phyloP scores from a whole-genome alignment of 1,139 yeast genomes.

The Taphrina pruni region DNA sequence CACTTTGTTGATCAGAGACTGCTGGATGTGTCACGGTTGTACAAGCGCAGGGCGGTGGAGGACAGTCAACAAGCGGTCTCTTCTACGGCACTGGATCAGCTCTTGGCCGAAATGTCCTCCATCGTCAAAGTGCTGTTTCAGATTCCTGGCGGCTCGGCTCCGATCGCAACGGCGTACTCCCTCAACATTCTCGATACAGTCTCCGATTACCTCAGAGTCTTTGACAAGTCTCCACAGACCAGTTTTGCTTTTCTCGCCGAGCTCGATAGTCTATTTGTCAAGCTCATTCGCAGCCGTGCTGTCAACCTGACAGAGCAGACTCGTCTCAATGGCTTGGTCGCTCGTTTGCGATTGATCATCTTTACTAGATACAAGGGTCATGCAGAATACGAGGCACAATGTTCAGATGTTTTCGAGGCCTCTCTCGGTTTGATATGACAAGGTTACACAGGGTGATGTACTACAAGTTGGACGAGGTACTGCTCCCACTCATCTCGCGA shows the following conservation, averaged over 20 bases:
- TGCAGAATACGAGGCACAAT: slow-evolving; percentile 12
- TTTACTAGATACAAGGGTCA: slow-evolving; percentile 17
- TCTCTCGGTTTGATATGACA: not conserved
- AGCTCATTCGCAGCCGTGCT: slow-evolving; percentile 39
- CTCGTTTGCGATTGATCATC: slow-evolving; percentile 5
- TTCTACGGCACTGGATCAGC: slow-evolving; percentile 47
- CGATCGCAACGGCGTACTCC: slow-evolving; percentile 45
- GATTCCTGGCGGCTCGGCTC: slow-evolving; percentile 36
- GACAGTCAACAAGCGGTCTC: slow-evolving; percentile 52
- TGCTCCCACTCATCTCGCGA: slow-evolving; percentile 16
- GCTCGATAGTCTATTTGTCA: slow-evolving; percentile 43
- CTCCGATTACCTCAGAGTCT: slow-evolving; percentile 41
- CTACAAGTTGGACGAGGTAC: slow-evolving; percentile 8
- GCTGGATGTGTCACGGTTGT: slow-evolving; percentile 65
- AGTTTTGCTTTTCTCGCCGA: slow-evolving; percentile 40
- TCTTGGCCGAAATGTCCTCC: slow-evolving; percentile 58
- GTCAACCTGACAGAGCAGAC: slow-evolving; percentile 25
- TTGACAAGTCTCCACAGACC: not conserved
- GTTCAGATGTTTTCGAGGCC: slow-evolving; percentile 7
- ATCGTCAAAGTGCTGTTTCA: slow-evolving; percentile 55
- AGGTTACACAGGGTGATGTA: not conserved
- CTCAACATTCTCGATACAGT: slow-evolving; percentile 45
- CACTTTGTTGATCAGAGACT: slow-evolving; percentile 66
- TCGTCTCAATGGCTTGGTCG: slow-evolving; percentile 15
- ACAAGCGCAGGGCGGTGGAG: slow-evolving; percentile 59